phyloP scores from a whole-genome alignment of 116 monocot species.

The Phalaenopsis hybrid region DNA sequence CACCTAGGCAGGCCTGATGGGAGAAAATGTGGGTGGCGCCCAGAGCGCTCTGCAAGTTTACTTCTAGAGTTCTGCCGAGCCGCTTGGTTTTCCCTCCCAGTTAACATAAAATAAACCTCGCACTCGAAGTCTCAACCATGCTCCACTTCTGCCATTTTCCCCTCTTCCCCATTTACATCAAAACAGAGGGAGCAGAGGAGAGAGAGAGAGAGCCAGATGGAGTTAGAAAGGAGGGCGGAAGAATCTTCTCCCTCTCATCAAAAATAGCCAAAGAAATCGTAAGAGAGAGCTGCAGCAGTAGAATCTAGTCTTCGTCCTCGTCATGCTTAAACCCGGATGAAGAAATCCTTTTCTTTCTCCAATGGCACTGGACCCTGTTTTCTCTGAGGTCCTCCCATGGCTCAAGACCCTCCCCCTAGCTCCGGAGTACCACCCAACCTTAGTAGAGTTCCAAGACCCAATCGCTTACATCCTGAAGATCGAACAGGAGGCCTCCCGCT shows the following conservation, averaged over 20 bases:
- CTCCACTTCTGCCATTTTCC: not conserved
- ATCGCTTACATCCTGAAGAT: slow-evolving; percentile 79
- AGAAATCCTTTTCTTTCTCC: not conserved
- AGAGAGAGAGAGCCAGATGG: not conserved
- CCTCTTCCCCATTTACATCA: not conserved
- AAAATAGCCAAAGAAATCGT: not conserved
- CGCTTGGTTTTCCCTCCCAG: slow-evolving; percentile 8
- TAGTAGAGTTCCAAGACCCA: slow-evolving; percentile 74
- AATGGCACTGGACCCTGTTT: slow-evolving; percentile 10
- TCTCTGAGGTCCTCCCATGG: slow-evolving; percentile 50
- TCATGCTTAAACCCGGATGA: not conserved
- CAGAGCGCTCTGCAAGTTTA: not conserved
- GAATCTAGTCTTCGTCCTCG: not conserved
- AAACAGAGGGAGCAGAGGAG: not conserved
- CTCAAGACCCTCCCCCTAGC: slow-evolving; percentile 64
- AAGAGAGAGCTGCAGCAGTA: slow-evolving; percentile 1
- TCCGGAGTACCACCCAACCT: slow-evolving; percentile 74
- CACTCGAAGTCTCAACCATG: not conserved
- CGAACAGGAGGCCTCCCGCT: slow-evolving; percentile 57
- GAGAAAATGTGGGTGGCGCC: too few relatives aligned
- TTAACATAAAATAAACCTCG: not conserved
- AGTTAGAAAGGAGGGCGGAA: not conserved
- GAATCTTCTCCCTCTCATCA: not conserved
- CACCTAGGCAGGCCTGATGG: too few relatives aligned
- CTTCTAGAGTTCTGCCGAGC: not conserved